Percentiles rank a stretch among this genome's conserved stretches.
Evolutionary conservation across 2,329 filamentous ascomycete species (phyloP).

Genomic region (Ceratocystis papillata): DNA sequence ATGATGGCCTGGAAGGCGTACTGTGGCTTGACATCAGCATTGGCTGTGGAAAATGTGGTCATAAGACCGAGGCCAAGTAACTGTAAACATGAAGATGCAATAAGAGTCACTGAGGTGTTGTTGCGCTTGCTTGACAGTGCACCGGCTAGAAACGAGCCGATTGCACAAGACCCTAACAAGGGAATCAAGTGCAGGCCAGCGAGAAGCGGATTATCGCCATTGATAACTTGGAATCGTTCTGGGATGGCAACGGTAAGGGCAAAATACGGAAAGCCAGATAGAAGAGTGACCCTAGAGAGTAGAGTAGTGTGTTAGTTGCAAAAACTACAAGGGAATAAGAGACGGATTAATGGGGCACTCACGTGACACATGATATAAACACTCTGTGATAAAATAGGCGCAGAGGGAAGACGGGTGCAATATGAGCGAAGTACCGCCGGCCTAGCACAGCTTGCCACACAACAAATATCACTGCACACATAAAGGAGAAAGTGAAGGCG

Average conservation of each 20-base stretch:
- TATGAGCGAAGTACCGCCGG: conserved; percentile 31
- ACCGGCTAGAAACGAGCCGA: conserved; percentile 47
- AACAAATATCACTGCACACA: conserved; percentile 41
- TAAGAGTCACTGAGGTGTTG: conserved; percentile 42
- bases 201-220: conserved; percentile 41
- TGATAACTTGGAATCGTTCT: conserved; percentile 50
- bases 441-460: conserved; percentile 42
- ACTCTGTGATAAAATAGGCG: conserved; percentile 39
- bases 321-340: neutral
- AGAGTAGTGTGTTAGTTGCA: conserved; percentile 1
- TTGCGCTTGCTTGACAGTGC: conserved; percentile 44
- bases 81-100: conserved; percentile 42
- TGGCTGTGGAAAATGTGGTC: conserved; percentile 33
- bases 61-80: conserved; percentile 43
- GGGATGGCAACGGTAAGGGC: conserved; percentile 49
- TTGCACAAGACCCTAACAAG: conserved; percentile 45
- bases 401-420: conserved; percentile 48
- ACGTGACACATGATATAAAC: conserved; percentile 43
- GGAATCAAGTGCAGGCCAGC: conserved; percentile 50
- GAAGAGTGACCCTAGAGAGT: conserved; percentile 40
- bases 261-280: conserved; percentile 49
- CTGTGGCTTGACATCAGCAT: conserved; percentile 33
- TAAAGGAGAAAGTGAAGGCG: conserved; percentile 38
- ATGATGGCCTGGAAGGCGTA: conserved; percentile 48
- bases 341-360: conserved; percentile 27